Conservation (phyloP, 768 basidiomycete species). For the Kwoniella botswanensis region DNA sequence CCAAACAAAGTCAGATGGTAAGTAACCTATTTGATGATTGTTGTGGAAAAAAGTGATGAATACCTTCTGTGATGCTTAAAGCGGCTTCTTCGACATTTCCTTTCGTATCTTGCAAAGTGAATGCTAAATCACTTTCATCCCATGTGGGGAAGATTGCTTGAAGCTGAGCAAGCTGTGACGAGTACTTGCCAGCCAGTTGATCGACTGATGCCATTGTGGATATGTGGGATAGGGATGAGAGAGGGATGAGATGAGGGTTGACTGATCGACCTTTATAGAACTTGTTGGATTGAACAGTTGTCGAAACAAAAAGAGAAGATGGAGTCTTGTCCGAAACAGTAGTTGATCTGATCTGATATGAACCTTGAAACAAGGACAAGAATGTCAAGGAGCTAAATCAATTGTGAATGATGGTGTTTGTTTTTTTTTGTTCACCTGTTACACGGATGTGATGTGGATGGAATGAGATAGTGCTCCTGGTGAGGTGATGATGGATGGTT, state of each 20-base stretch:
- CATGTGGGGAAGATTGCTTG: conserved; percentile 58
- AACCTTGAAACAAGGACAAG: background rate
- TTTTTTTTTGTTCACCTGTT: background rate
- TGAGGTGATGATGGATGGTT: background rate
- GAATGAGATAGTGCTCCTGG: background rate
- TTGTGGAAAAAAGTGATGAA: conserved; percentile 11
- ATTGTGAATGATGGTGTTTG: too few relatives aligned
- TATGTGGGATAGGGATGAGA: conserved; percentile 3
- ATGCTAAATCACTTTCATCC: conserved; percentile 56
- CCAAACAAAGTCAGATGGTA: background rate
- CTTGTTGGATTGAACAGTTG: background rate
- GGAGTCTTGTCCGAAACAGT: background rate
- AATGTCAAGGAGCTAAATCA: background rate
- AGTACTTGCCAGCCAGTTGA: conserved; percentile 53
- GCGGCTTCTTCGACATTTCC: conserved; percentile 58
- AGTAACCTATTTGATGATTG: background rate
- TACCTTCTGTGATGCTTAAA: conserved; percentile 57
- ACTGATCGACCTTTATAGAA: conserved; percentile 5
- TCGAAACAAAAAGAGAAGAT: background rate
- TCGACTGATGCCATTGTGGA: conserved; percentile 44
- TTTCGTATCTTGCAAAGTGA: conserved; percentile 55
- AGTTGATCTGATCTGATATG: conserved; percentile 1
- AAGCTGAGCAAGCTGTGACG: conserved; percentile 52
- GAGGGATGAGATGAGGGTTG: background rate
- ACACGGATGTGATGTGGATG: background rate